Conservation (phyloP, 495 filamentous ascomycete species). For the Elasticomyces elasticus region DNA sequence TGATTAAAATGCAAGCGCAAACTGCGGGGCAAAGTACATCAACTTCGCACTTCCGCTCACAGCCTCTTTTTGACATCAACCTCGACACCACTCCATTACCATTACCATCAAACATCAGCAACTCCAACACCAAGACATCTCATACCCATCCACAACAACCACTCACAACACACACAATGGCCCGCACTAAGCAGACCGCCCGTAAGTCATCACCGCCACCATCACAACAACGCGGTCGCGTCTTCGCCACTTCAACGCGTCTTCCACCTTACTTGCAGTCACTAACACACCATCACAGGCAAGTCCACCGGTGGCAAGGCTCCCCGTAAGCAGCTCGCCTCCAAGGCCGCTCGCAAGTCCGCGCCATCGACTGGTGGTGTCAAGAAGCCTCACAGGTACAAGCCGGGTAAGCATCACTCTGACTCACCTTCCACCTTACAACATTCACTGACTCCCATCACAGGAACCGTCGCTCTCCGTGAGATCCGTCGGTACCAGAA, state of each 20-base stretch:
- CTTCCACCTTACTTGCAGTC: background rate
- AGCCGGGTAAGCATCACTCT: slow-evolving; percentile 66
- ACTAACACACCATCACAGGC: slow-evolving; percentile 44
- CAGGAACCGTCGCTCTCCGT: slow-evolving; percentile 98
- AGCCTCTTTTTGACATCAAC: background rate
- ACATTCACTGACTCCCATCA: slow-evolving; percentile 29
- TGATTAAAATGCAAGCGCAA: background rate
- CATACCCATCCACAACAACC: slow-evolving; percentile 30
- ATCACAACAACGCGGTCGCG: slow-evolving; percentile 9
- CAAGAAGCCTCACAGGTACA: slow-evolving; percentile 99
- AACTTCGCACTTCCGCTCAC: background rate
- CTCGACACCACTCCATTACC: too few species aligned
- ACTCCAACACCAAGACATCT: slow-evolving; percentile 14
- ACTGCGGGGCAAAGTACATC: too few species aligned
- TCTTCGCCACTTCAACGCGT: background rate
- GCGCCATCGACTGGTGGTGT: slow-evolving; percentile 75
- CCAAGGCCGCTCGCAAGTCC: slow-evolving; percentile 73
- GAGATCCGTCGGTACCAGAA: slow-evolving; percentile 99
- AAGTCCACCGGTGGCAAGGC: slow-evolving; percentile 99
- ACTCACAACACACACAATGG: slow-evolving; percentile 49
- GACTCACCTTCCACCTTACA: slow-evolving; percentile 1
- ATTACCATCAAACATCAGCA: too few species aligned
- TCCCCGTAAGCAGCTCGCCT: slow-evolving; percentile 93
- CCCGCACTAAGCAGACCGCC: slow-evolving; percentile 99
- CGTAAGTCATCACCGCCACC: slow-evolving; percentile 50